Evolutionary conservation across 2,329 filamentous ascomycete genomes (phyloP).

Genomic region (Taxawa tesnikishii): DNA sequence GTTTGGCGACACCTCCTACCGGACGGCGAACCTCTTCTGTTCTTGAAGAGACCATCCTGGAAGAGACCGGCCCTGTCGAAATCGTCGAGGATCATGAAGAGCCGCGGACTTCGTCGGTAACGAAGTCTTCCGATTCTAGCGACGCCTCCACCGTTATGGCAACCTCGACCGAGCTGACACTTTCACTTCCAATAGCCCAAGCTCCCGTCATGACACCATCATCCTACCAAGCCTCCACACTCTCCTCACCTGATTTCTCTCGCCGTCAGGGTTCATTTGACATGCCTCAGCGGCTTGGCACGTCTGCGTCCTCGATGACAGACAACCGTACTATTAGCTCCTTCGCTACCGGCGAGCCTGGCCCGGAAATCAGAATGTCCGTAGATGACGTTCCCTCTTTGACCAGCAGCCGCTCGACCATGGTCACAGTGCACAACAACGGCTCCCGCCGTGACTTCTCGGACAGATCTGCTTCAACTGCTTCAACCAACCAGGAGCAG

Average conservation of each 20-base stretch:
- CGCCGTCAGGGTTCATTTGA: conserved; percentile 56
- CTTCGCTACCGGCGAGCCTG: conserved; percentile 59
- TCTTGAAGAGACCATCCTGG: conserved; percentile 20
- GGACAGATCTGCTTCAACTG: conserved; percentile 5
- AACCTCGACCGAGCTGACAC: conserved; percentile 20
- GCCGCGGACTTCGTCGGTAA: conserved; percentile 34
- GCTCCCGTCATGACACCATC: conserved; percentile 53
- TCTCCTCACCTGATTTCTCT: conserved; percentile 52
- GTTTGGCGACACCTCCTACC: neutral
- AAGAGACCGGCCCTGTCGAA: conserved; percentile 25
- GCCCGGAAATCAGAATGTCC: conserved; percentile 58
- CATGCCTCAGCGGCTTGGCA: conserved; percentile 54
- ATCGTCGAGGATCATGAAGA: conserved; percentile 36
- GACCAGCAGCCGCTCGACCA: conserved; percentile 66
- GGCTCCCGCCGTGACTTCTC: conserved; percentile 19
- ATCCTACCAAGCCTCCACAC: conserved; percentile 43
- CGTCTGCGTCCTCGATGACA: conserved; percentile 59
- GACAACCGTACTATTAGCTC: conserved; percentile 63
- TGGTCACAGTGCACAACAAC: conserved; percentile 50
- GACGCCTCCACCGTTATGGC: conserved; percentile 22
- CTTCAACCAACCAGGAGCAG: conserved; percentile 5
- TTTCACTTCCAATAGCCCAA: conserved; percentile 22
- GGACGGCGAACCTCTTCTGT: conserved; percentile 4
- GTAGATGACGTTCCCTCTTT: conserved; percentile 62
- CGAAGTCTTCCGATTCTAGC: conserved; percentile 38